Evolutionary conservation across 495 filamentous ascomycete genomes (phyloP).

Genomic region (Neurospora cerealis): DNA sequence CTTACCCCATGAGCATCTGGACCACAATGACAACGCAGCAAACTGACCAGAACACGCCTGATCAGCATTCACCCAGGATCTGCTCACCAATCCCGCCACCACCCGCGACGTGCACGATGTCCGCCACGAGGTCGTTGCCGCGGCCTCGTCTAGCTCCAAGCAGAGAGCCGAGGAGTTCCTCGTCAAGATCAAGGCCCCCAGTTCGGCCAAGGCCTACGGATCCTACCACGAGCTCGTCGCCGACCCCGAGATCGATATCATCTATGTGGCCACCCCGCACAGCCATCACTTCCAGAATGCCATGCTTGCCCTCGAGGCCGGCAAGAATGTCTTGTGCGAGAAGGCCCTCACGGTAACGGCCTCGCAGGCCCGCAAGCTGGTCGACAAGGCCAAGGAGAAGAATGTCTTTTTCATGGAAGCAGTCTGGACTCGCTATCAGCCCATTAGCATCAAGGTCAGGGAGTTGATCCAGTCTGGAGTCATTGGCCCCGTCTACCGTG

Average conservation of each 20-base stretch:
- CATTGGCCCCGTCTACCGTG: conserved; percentile 70
- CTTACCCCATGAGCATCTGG: background rate
- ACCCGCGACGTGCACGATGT: conserved; percentile 61
- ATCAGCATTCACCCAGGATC: conserved; percentile 70
- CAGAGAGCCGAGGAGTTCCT: conserved; percentile 65
- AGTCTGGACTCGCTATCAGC: conserved; percentile 92
- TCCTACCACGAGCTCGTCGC: conserved; percentile 70
- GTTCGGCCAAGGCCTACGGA: conserved; percentile 62
- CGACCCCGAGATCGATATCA: conserved; percentile 69
- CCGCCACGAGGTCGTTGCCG: conserved; percentile 68
- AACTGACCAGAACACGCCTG: background rate
- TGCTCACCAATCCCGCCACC: conserved; percentile 63
- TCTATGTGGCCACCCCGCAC: conserved; percentile 92
- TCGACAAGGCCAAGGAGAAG: conserved; percentile 65
- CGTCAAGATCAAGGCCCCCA: conserved; percentile 50
- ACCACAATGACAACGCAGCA: background rate
- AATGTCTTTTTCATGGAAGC: conserved; percentile 94
- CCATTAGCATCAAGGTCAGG: conserved; percentile 64
- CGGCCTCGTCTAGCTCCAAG: conserved; percentile 66
- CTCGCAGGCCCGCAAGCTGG: conserved; percentile 63
- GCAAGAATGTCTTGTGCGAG: conserved; percentile 86
- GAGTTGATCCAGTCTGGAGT: conserved; percentile 56
- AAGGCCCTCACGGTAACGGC: conserved; percentile 91
- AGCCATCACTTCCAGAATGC: conserved; percentile 92
- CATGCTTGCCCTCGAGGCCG: conserved; percentile 69